Conservation (phyloP, 768 basidiomycete genomes). For the Trametes cinnabarina region DNA sequence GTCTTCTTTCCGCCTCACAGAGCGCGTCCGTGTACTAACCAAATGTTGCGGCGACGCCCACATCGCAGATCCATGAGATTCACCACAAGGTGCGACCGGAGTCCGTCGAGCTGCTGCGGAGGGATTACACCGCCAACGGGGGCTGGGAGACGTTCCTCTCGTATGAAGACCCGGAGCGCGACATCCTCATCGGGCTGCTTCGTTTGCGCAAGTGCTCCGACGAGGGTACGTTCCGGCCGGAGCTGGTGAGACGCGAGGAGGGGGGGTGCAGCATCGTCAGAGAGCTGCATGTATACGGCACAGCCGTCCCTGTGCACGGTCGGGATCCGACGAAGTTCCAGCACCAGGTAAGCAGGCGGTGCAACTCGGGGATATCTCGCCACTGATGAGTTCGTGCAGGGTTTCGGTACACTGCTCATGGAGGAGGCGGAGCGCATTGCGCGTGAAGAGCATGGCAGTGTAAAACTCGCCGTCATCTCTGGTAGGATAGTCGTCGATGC, state of each 20-base stretch:
- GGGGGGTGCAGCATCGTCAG: slow-evolving; percentile 90
- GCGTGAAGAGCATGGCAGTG: slow-evolving; percentile 92
- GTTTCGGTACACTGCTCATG: slow-evolving; percentile 96
- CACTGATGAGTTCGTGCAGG: slow-evolving; percentile 43
- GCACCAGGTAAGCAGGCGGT: slow-evolving; percentile 58
- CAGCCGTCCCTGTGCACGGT: slow-evolving; percentile 95
- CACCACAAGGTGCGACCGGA: slow-evolving; percentile 97
- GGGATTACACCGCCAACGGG: slow-evolving; percentile 96
- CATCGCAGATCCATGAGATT: slow-evolving; percentile 87
- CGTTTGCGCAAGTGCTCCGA: slow-evolving; percentile 93
- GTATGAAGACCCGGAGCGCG: slow-evolving; percentile 96
- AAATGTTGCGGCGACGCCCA: neutral
- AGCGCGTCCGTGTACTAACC: slow-evolving; percentile 4
- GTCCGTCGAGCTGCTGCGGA: slow-evolving; percentile 89
- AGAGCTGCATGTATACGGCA: slow-evolving; percentile 97
- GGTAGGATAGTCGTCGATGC: slow-evolving; percentile 45
- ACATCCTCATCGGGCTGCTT: slow-evolving; percentile 92
- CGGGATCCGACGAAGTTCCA: slow-evolving; percentile 98
- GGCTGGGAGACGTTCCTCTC: slow-evolving; percentile 99
- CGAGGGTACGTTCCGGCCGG: slow-evolving; percentile 94
- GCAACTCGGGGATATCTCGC: neutral
- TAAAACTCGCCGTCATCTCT: slow-evolving; percentile 96
- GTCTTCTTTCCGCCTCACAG: neutral
- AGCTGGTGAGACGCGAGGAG: slow-evolving; percentile 69
- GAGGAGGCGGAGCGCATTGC: slow-evolving; percentile 99